A percentile compares a stretch with the other conserved stretches of the same genome.
phyloP scores from a whole-genome alignment of 495 filamentous ascomycete species.

The Mytilinidion resinicola region DNA sequence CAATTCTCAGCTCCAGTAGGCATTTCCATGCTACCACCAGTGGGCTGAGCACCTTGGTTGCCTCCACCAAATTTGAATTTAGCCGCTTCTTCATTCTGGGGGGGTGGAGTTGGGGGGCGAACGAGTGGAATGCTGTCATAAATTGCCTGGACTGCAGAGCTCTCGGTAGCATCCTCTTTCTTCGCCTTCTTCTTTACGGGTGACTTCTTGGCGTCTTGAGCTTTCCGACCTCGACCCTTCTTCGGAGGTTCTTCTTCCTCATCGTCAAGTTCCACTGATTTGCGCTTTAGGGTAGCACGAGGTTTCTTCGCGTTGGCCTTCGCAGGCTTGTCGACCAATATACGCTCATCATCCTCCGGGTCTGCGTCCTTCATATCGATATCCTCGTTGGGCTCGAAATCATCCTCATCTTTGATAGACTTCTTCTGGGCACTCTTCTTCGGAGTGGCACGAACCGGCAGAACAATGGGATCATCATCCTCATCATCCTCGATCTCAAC shows the following conservation, averaged over 20 bases:
- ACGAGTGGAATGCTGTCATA: constrained; percentile 81
- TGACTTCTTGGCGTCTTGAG: constrained; percentile 14
- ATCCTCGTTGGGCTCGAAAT: constrained; percentile 29
- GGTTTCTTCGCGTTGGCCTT: constrained; percentile 39
- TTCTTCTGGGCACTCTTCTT: constrained; percentile 27
- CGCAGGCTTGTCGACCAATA: constrained; percentile 29
- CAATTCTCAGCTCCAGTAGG: constrained; percentile 85
- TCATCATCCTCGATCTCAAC: constrained; percentile 31
- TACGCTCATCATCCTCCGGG: constrained; percentile 35
- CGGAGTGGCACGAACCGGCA: constrained; percentile 25
- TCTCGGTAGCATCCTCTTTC: constrained; percentile 54
- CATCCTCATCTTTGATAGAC: constrained; percentile 30
- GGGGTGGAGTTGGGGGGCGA: constrained; percentile 72
- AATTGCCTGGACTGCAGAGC: constrained; percentile 66
- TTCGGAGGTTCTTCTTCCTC: constrained; percentile 44
- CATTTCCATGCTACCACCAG: constrained; percentile 63
- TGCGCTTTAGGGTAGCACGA: constrained; percentile 48
- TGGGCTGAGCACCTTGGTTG: constrained; percentile 32
- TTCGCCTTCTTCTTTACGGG: constrained; percentile 48
- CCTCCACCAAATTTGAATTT: constrained; percentile 62
- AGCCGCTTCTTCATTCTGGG: constrained; percentile 44
- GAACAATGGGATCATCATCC: constrained; percentile 16
- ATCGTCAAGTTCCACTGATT: constrained; percentile 42
- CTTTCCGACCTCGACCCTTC: constrained; percentile 26
- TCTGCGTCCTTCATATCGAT: constrained; percentile 40